phyloP scores from a whole-genome alignment of 768 basidiomycete genomes.

The Leucosporidium creatinivorum region DNA sequence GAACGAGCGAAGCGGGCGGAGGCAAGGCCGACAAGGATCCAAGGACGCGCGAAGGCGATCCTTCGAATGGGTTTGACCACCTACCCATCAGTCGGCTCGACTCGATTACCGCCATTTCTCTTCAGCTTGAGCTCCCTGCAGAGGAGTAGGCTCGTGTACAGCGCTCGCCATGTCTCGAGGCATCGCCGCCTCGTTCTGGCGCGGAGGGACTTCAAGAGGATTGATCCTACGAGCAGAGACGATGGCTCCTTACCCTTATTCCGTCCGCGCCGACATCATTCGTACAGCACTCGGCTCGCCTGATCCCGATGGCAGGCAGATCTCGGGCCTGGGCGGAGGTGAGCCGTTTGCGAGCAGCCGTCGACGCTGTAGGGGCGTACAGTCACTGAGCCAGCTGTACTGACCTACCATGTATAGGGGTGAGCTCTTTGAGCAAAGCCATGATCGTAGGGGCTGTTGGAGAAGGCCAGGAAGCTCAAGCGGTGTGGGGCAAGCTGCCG shows the following conservation, averaged over 20 bases:
- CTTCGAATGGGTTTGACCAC: too few species aligned
- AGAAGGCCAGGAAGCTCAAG: constrained; percentile 12
- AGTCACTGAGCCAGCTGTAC: constrained; percentile 7
- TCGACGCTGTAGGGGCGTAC: too few species aligned
- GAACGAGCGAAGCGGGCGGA: too few species aligned
- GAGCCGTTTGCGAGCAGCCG: neutral
- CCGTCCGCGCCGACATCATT: constrained; percentile 24
- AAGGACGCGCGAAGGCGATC: too few species aligned
- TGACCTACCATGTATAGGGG: constrained; percentile 16
- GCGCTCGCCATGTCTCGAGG: too few species aligned
- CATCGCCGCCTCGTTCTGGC: constrained; percentile 15
- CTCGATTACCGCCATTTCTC: too few species aligned
- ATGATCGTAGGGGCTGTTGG: constrained; percentile 20
- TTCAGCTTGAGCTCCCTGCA: too few species aligned
- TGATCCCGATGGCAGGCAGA: constrained; percentile 15
- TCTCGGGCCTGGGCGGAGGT: neutral
- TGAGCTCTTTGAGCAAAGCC: constrained; percentile 21
- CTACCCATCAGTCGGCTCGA: too few species aligned
- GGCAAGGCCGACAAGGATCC: too few species aligned
- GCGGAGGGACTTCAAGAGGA: constrained; percentile 31
- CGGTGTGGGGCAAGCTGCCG: constrained; percentile 3
- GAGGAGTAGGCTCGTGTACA: too few species aligned
- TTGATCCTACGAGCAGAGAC: constrained; percentile 23
- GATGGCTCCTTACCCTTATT: constrained; percentile 12
- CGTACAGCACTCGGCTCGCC: constrained; percentile 25